Evolutionary conservation across 1,139 yeast genomes (phyloP).

Genomic region (Blastobotrys niveus): DNA sequence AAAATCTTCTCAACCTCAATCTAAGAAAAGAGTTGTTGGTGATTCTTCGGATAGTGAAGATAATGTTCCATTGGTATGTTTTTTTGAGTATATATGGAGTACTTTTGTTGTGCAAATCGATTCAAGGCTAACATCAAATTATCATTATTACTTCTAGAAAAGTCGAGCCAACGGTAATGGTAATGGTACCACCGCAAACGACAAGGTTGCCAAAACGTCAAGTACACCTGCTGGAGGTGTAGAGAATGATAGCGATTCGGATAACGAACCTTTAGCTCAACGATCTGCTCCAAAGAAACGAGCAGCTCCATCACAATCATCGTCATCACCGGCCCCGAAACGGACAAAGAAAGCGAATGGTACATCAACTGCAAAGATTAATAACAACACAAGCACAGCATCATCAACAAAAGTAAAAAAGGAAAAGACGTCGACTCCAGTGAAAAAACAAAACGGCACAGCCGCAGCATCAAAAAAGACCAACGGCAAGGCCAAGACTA

Average conservation of each 20-base stretch:
- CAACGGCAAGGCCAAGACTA: constrained; percentile 6
- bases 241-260: no score
- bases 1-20: no score
- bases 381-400: not conserved
- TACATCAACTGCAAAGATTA: not conserved
- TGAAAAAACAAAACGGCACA: not conserved
- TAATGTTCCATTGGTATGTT: constrained; percentile 14
- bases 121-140: not conserved
- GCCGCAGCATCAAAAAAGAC: constrained; percentile 2
- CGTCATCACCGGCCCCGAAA: no score
- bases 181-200: not conserved
- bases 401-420: constrained; percentile 2
- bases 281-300: not conserved
- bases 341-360: no score
- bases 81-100: not conserved
- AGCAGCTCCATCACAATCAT: not conserved
- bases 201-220: not conserved
- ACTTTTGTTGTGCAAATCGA: not conserved
- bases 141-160: not conserved
- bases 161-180: constrained; percentile 1
- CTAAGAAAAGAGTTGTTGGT: no score
- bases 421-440: constrained; percentile 7
- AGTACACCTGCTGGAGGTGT: not conserved
- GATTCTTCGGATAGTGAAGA: constrained; percentile 15
- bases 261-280: no score